Evolutionary conservation across 768 basidiomycete species (phyloP).

Genomic region (Gloeopeniophorella convolvens): DNA sequence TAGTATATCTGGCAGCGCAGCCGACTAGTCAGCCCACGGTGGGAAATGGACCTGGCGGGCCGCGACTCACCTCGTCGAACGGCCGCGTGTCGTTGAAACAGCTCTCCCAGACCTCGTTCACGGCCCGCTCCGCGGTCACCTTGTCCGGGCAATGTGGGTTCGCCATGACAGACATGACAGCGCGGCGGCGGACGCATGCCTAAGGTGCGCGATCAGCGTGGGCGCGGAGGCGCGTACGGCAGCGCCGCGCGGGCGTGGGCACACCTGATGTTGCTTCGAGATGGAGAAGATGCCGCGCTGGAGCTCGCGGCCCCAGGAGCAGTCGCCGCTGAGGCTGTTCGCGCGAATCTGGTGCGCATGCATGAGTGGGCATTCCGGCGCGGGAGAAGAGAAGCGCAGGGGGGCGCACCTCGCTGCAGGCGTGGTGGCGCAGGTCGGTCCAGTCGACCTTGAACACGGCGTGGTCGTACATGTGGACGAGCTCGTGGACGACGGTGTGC

Average conservation of each 20-base stretch:
- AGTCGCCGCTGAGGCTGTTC: slow-evolving; percentile 91
- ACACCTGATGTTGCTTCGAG: slow-evolving; percentile 91
- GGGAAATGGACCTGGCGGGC: neutral
- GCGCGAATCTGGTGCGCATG: slow-evolving; percentile 72
- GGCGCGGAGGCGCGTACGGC: slow-evolving; percentile 14
- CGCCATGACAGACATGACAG: slow-evolving; percentile 69
- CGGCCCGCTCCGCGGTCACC: slow-evolving; percentile 77
- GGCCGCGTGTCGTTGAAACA: slow-evolving; percentile 94
- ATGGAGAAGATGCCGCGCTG: slow-evolving; percentile 70
- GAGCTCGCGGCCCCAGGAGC: slow-evolving; percentile 78
- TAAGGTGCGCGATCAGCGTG: slow-evolving; percentile 28
- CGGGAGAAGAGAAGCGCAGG: neutral
- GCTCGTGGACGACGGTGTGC: slow-evolving; percentile 87
- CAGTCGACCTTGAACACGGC: slow-evolving; percentile 93
- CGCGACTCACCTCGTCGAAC: slow-evolving; percentile 79
- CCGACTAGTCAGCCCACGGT: neutral
- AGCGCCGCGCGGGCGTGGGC: slow-evolving; percentile 17
- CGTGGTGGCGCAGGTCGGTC: slow-evolving; percentile 86
- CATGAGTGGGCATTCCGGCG: slow-evolving; percentile 8
- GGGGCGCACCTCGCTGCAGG: slow-evolving; percentile 84
- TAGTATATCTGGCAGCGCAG: slow-evolving; percentile 1
- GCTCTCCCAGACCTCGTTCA: slow-evolving; percentile 96
- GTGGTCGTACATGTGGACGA: slow-evolving; percentile 94
- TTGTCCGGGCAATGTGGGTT: slow-evolving; percentile 76
- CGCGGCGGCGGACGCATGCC: slow-evolving; percentile 88